A percentile compares a stretch with the other conserved stretches of the same genome.
phyloP scores from a whole-genome alignment of 1,284 basidiomycete species.

The Boletus sp. region DNA sequence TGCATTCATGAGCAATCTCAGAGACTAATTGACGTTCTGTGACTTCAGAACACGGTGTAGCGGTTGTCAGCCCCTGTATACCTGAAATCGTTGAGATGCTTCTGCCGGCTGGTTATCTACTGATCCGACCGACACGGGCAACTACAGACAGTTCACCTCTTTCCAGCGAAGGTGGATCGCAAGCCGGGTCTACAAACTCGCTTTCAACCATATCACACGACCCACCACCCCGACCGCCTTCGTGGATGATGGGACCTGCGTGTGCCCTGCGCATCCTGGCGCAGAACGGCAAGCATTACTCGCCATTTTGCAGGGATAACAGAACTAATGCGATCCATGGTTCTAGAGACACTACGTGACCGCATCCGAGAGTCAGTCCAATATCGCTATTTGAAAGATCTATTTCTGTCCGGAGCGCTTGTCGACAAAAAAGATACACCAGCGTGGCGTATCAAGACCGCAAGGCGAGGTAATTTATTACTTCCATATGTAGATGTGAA shows the following conservation, averaged over 20 bases:
- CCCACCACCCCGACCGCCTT: constrained; percentile 11
- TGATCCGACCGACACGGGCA: neutral
- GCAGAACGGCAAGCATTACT: constrained; percentile 16
- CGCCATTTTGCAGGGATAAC: neutral
- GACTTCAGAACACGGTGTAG: constrained; percentile 26
- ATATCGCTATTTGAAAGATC: constrained; percentile 25
- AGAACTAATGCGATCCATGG: neutral
- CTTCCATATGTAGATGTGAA: neutral
- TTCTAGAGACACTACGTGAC: constrained; percentile 20
- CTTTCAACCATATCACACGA: neutral
- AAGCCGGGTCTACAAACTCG: neutral
- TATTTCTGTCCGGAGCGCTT: constrained; percentile 25
- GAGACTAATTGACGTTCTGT: neutral
- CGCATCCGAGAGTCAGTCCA: constrained; percentile 1
- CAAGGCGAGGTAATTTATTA: constrained; percentile 22
- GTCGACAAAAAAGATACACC: constrained; percentile 22
- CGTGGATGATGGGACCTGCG: constrained; percentile 30
- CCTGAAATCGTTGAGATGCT: constrained; percentile 26
- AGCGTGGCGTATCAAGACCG: constrained; percentile 22
- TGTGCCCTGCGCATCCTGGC: constrained; percentile 28
- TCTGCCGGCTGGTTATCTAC: constrained; percentile 17
- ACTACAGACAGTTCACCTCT: neutral
- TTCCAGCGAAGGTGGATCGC: neutral
- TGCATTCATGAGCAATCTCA: neutral
- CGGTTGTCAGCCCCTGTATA: constrained; percentile 15